Evolutionary conservation across 805 yeast species (phyloP).

Genomic region (Candida broadrunensis): DNA sequence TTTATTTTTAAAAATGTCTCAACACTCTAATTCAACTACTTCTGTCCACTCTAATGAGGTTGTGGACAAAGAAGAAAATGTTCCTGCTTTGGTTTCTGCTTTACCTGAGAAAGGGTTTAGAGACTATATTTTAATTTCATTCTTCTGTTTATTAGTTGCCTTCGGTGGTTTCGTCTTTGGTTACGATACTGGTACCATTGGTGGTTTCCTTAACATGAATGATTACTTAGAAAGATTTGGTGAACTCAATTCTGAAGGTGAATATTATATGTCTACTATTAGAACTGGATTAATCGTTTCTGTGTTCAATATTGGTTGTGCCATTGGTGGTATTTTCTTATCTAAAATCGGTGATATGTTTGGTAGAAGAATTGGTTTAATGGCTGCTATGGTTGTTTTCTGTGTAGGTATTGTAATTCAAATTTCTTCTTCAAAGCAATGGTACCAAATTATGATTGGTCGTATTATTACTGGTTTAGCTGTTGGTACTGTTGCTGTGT

Average conservation of each 20-base stretch:
- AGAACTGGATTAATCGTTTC: conserved; percentile 53
- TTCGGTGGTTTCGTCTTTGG: conserved; percentile 79
- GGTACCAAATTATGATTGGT: conserved; percentile 67
- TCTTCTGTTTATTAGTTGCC: conserved; percentile 54
- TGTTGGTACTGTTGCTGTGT: conserved; percentile 68
- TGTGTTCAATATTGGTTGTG: conserved; percentile 67
- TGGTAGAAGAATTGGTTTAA: conserved; percentile 60
- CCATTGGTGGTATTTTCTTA: conserved; percentile 63
- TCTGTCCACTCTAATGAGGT: conserved; percentile 19
- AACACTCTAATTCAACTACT: conserved; percentile 29
- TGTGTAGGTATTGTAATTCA: conserved; percentile 60
- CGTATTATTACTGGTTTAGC: conserved; percentile 72
- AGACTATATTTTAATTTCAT: conserved; percentile 31
- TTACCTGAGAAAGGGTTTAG: conserved; percentile 25
- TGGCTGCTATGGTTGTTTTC: conserved; percentile 52
- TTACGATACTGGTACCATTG: conserved; percentile 76
- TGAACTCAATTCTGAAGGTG: conserved; percentile 35
- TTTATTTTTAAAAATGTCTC: too few relatives aligned
- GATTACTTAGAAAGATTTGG: conserved; percentile 56
- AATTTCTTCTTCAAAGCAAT: conserved; percentile 49
- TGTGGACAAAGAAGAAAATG: conserved; percentile 19
- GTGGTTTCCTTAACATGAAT: conserved; percentile 64
- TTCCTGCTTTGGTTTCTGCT: conserved; percentile 1
- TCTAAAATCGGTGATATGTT: conserved; percentile 54
- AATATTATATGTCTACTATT: conserved; percentile 36